phyloP scores from a whole-genome alignment of 1,139 yeast genomes.

The Kurtzmaniella quercitrusa region DNA sequence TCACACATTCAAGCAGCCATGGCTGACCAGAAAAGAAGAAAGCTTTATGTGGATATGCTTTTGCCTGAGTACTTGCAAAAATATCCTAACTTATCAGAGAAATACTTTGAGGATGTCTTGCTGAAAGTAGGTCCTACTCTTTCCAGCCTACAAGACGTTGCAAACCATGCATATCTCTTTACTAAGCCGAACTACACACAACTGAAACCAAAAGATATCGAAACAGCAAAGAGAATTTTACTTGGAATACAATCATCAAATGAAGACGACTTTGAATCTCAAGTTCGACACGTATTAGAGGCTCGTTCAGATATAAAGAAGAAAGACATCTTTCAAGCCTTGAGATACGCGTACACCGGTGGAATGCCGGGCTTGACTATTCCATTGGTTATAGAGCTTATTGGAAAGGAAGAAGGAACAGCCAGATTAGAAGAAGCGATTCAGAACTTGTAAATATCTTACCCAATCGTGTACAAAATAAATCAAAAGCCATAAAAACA shows the following conservation, averaged over 20 bases:
- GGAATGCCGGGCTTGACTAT: slow-evolving; percentile 67
- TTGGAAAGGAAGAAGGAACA: slow-evolving; percentile 47
- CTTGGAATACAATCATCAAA: neutral
- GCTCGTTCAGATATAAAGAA: slow-evolving; percentile 23
- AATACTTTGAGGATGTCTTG: slow-evolving; percentile 22
- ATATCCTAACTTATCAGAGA: slow-evolving; percentile 8
- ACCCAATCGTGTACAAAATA: too few relatives aligned
- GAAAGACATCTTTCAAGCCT: slow-evolving; percentile 52
- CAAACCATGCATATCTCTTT: slow-evolving; percentile 47
- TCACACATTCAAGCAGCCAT: slow-evolving; percentile 47
- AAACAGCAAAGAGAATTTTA: neutral
- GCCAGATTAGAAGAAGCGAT: slow-evolving; percentile 30
- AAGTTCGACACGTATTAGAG: slow-evolving; percentile 14
- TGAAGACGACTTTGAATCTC: slow-evolving; percentile 6
- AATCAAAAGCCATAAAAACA: too few relatives aligned
- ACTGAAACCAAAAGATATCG: slow-evolving; percentile 6
- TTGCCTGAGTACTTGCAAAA: slow-evolving; percentile 15
- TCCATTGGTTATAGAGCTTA: slow-evolving; percentile 51
- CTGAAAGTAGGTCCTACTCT: slow-evolving; percentile 36
- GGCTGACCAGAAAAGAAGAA: slow-evolving; percentile 25
- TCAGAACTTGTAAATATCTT: slow-evolving; percentile 1
- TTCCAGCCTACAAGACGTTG: slow-evolving; percentile 45
- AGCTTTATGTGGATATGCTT: slow-evolving; percentile 27
- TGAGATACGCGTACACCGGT: slow-evolving; percentile 74
- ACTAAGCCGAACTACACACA: slow-evolving; percentile 29